Percentiles rank a stretch among this genome's conserved stretches.
Conservation (phyloP, 768 basidiomycete genomes). For the Stropharia rugosoannulata region DNA sequence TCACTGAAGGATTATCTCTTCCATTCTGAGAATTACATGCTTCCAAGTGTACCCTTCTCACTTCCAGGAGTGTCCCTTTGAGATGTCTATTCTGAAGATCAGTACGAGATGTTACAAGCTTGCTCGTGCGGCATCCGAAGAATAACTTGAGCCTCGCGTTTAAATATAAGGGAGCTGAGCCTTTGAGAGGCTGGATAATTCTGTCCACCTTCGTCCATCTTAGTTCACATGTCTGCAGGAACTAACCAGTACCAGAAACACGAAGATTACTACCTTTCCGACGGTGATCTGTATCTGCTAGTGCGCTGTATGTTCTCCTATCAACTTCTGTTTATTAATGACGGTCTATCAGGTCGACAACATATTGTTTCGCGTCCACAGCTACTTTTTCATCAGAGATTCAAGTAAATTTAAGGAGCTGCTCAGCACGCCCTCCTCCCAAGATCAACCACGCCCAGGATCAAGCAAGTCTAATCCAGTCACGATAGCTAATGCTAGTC, state of each 20-base stretch:
- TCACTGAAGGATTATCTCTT: no score
- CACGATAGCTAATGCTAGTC: constrained; percentile 39
- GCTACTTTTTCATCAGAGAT: constrained; percentile 54
- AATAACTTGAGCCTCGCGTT: no score
- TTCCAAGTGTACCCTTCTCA: no score
- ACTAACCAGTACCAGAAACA: constrained; percentile 16
- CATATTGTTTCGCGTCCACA: constrained; percentile 46
- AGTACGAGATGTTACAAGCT: no score
- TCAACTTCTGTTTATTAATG: constrained; percentile 32
- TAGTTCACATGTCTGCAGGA: no score
- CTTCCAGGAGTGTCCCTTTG: no score
- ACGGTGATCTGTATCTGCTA: constrained; percentile 47
- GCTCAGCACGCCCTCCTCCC: constrained; percentile 23
- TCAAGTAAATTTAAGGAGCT: constrained; percentile 41
- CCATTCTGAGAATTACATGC: no score
- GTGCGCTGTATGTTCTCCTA: constrained; percentile 25
- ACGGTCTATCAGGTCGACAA: constrained; percentile 22
- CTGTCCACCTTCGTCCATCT: no score
- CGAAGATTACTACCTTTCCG: constrained; percentile 41
- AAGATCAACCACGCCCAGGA: constrained; percentile 27
- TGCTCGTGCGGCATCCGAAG: no score
- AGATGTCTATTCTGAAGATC: no score
- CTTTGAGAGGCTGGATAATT: no score
- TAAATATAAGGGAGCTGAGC: no score
- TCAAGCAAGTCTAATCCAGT: constrained; percentile 33